These are phyloP conservation scores for Polygonum aviculare DNA, from an alignment of 148 eudicot genomes.

Conservation along the genomic window DNA sequence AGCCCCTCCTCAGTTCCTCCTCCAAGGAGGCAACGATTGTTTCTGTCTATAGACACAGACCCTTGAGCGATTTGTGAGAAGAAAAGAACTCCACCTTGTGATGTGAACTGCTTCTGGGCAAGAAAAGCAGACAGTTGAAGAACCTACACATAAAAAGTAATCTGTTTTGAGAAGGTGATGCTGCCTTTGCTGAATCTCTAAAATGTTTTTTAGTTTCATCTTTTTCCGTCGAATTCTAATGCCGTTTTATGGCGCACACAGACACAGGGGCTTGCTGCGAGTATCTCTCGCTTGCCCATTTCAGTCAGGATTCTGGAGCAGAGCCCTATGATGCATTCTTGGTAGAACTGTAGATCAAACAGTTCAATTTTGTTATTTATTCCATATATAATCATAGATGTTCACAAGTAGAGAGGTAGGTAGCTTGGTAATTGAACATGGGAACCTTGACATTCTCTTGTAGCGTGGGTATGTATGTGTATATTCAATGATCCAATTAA, in stretches of 20 bases:
- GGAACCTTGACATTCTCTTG: no score
- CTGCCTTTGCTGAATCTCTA: background rate
- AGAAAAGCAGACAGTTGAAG: background rate
- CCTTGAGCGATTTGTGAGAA: background rate
- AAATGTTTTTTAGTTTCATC: background rate
- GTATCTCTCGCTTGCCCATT: background rate
- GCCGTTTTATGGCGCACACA: no score
- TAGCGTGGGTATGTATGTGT: background rate
- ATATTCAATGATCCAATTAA: no score
- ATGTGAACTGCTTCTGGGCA: no score
- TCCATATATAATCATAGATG: background rate
- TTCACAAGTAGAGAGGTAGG: background rate
- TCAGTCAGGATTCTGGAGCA: background rate
- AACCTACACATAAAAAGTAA: background rate
- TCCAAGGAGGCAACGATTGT: slow-evolving; percentile 47
- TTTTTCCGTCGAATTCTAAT: background rate
- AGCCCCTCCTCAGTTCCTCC: slow-evolving; percentile 70
- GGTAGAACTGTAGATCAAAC: background rate
- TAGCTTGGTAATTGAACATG: background rate
- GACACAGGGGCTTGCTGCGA: background rate
- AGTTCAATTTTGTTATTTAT: background rate
- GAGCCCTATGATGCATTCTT: background rate
- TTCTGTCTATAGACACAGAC: slow-evolving; percentile 63
- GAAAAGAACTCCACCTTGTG: no score
- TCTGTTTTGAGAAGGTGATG: background rate